Evolutionary conservation across 1,284 basidiomycete genomes (phyloP).

Genomic region (Veloboletus limbatus): DNA sequence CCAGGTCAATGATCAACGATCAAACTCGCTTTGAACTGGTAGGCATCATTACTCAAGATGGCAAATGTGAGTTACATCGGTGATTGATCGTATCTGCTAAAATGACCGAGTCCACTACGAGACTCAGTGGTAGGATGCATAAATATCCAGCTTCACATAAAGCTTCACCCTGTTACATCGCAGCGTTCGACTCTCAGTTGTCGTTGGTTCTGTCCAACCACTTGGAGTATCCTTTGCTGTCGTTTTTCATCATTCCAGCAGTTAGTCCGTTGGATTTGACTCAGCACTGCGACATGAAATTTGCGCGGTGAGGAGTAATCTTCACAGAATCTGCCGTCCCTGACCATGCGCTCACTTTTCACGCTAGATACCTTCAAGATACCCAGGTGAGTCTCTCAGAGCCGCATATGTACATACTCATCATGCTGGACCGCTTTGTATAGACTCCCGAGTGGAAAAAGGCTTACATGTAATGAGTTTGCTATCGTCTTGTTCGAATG

Average conservation of each 20-base stretch:
- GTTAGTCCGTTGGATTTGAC: constrained; percentile 1
- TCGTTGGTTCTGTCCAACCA: neutral
- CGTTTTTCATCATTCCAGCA: neutral
- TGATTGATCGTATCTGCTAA: constrained; percentile 10
- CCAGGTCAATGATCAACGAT: neutral
- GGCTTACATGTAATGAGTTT: constrained; percentile 66
- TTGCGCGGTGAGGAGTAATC: constrained; percentile 43
- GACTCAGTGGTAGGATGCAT: neutral
- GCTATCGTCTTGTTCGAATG: neutral
- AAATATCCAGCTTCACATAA: constrained; percentile 2
- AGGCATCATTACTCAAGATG: neutral
- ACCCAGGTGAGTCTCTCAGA: constrained; percentile 51
- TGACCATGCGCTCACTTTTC: neutral
- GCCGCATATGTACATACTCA: neutral
- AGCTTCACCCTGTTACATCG: neutral
- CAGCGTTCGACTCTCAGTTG: constrained; percentile 2
- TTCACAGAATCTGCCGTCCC: neutral
- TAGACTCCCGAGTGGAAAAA: constrained; percentile 80
- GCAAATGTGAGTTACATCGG: neutral
- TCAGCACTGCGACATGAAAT: constrained; percentile 43
- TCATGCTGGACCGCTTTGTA: neutral
- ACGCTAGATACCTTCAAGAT: constrained; percentile 60
- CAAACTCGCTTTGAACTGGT: neutral
- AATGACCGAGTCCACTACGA: neutral
- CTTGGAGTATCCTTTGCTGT: neutral